Percentiles rank a stretch among this genome's conserved stretches.
Conservation (phyloP, 768 basidiomycete species). For the Amanita exitialis region DNA sequence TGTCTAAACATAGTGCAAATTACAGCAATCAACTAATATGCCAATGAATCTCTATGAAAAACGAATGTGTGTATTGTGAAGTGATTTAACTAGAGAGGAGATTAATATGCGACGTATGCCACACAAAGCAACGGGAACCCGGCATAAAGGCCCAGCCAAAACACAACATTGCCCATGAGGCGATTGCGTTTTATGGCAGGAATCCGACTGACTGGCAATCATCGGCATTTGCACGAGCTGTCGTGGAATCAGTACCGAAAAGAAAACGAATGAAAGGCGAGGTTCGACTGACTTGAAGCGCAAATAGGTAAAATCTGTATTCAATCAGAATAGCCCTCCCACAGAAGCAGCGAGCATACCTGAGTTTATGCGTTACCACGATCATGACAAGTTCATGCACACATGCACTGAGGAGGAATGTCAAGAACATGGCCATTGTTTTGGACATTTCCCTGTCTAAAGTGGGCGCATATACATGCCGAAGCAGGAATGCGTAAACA, state of each 20-base stretch:
- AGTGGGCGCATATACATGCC: conserved; percentile 91
- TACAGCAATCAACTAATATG: neutral
- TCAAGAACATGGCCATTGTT: conserved; percentile 80
- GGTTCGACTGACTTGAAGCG: conserved; percentile 41
- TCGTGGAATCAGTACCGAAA: neutral
- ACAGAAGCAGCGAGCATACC: conserved; percentile 33
- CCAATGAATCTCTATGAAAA: neutral
- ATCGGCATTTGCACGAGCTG: conserved; percentile 89
- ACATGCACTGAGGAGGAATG: conserved; percentile 84
- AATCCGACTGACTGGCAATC: conserved; percentile 69
- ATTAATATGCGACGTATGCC: conserved; percentile 37
- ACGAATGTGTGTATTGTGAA: neutral
- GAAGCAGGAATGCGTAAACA: conserved; percentile 85
- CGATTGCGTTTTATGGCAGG: conserved; percentile 75
- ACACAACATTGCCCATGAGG: conserved; percentile 74
- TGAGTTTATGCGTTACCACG: conserved; percentile 86
- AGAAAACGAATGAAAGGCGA: neutral
- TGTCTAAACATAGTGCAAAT: neutral
- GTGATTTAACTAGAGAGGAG: neutral
- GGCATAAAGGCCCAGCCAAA: conserved; percentile 88
- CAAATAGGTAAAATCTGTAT: conserved; percentile 75
- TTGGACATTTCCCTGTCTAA: conserved; percentile 65
- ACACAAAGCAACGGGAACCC: conserved; percentile 94
- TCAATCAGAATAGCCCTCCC: neutral
- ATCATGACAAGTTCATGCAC: conserved; percentile 96